Evolutionary conservation across 768 basidiomycete species (phyloP).

Genomic region (Cytidiella melzeri): DNA sequence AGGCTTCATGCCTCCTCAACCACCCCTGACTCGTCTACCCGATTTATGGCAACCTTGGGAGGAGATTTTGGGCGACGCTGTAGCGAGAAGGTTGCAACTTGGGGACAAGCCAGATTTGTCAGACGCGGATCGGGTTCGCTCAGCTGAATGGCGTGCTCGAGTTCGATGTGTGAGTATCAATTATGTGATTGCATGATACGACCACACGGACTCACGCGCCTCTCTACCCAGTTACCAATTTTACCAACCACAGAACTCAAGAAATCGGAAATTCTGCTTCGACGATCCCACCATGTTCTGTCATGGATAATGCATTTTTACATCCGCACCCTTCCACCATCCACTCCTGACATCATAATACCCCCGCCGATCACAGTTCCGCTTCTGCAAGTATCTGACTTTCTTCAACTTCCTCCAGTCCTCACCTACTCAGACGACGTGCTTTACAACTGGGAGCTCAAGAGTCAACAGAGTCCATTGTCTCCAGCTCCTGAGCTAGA

Average conservation of each 20-base stretch:
- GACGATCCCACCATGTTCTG: constrained; percentile 50
- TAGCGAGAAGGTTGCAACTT: constrained; percentile 45
- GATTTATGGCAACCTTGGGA: constrained; percentile 72
- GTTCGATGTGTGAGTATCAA: constrained; percentile 32
- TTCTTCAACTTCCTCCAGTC: constrained; percentile 79
- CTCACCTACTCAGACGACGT: constrained; percentile 91
- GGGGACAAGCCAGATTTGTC: constrained; percentile 30
- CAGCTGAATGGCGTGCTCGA: constrained; percentile 36
- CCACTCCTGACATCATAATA: constrained; percentile 41
- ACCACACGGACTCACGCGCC: constrained; percentile 1
- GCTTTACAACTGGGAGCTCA: constrained; percentile 72
- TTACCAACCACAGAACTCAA: constrained; percentile 31
- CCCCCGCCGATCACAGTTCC: constrained; percentile 71
- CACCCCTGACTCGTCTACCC: constrained; percentile 61
- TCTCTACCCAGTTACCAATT: constrained; percentile 31
- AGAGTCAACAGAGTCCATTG: constrained; percentile 12
- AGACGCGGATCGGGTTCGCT: constrained; percentile 26
- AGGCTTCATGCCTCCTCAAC: constrained; percentile 84
- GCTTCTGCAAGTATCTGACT: constrained; percentile 58
- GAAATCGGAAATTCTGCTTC: constrained; percentile 39
- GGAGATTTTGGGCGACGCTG: constrained; percentile 43
- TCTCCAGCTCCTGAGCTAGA: constrained; percentile 37
- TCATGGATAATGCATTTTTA: constrained; percentile 53
- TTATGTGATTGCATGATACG: constrained; percentile 3
- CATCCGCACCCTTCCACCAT: constrained; percentile 35